Base-by-base conservation (phyloP, 2,329 filamentous ascomycete species). In the Colletotrichum ledebouriae region DNA sequence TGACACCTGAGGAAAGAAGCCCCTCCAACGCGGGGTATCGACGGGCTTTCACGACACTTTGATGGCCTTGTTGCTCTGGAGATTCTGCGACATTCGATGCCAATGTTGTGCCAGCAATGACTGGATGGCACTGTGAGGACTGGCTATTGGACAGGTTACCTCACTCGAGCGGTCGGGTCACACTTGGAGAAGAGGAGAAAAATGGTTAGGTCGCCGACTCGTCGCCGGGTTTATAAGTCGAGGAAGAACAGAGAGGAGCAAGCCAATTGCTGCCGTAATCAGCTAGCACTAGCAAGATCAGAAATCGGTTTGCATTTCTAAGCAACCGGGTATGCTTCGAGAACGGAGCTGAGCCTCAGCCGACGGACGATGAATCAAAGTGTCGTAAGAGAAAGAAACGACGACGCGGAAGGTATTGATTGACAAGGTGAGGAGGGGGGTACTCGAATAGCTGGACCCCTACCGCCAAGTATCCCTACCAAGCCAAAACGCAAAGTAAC, bases 21-120 rank as follows among this genome's bases (percentile, higher is more conserved):
- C 61, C 66, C 66, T 68, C 61, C 66, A 65, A 50, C 61, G 66
- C 66, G 61, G 66, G 66, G 66, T 55, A 68, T 4, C 25, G 22
- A 10, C 10, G 4, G 41, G 15, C 44, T 37, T 9, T 5, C 47
- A 13, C 29, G n/a, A n/a, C 17, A 25, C 4, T 6, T 29, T 29
- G 25, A 17, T 17, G 49, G 15, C 49, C 22, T 15, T 42, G 56
- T 60, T 56, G 58, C 22, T 58, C 33, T 57, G 59, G 63, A 44
- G 46, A 67, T 67, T 57, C 59, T 25, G 59, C 25, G 49, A 25
- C 59, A 12, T 67, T 63, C 50, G 50, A 63, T 56, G 42, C 29
- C 29, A 29, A 29, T 29, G 6, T 7, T 29, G 6, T 9, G 29
- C 29, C 29, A 9, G 29, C 29, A 29, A 7, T 29, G 29, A 29